Conservation (phyloP, 805 yeast genomes). For the Wickerhamiella occidentalis region DNA sequence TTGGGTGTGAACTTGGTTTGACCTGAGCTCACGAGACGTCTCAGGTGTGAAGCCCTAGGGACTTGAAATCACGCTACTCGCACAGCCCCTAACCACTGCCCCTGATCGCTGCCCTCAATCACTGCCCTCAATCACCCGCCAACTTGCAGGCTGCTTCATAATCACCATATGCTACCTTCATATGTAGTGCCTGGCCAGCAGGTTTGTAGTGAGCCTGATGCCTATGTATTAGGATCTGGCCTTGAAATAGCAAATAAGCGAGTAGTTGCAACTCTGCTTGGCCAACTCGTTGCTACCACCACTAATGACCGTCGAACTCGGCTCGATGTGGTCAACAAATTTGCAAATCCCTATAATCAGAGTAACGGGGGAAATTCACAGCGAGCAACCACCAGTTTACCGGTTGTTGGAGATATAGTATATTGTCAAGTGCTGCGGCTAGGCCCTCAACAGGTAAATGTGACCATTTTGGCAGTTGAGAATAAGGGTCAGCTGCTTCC, state of each 20-base stretch:
- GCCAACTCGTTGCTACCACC: slow-evolving; percentile 34
- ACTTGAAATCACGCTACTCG: no score
- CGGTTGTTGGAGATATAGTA: slow-evolving; percentile 76
- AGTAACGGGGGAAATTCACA: slow-evolving; percentile 15
- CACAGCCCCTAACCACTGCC: no score
- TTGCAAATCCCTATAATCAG: slow-evolving; percentile 19
- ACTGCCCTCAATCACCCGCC: neutral
- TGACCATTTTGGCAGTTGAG: slow-evolving; percentile 65
- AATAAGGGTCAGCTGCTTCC: slow-evolving; percentile 41
- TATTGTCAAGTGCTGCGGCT: slow-evolving; percentile 61
- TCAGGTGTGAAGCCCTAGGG: no score
- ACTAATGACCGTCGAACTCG: slow-evolving; percentile 15
- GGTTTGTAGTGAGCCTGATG: slow-evolving; percentile 33
- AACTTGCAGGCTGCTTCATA: neutral
- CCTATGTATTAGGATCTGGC: slow-evolving; percentile 55
- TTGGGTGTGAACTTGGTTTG: no score
- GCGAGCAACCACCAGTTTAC: slow-evolving; percentile 32
- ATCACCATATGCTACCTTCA: slow-evolving; percentile 30
- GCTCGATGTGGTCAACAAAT: slow-evolving; percentile 22
- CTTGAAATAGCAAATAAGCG: slow-evolving; percentile 39
- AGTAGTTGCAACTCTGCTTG: slow-evolving; percentile 48
- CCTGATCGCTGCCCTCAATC: no score
- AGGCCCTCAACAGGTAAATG: slow-evolving; percentile 55
- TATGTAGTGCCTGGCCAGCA: slow-evolving; percentile 73
- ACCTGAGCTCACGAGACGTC: no score